Evolutionary conservation across 164 flowering plant species (phyloP).

Genomic region (Protea cynaroides): DNA sequence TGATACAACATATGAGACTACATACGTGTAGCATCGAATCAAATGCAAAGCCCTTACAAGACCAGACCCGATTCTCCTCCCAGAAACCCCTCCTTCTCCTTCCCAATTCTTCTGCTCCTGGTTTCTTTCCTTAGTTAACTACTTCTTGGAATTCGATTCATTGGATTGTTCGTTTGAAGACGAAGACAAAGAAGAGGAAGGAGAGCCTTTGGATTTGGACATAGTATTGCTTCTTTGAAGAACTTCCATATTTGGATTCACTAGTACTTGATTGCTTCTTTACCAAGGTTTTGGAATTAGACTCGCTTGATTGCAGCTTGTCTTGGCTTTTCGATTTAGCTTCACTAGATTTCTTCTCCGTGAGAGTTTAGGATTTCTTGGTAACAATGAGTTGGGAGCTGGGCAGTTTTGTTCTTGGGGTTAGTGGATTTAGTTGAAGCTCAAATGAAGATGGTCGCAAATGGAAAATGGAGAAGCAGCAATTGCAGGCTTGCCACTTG

Average conservation of each 20-base stretch:
- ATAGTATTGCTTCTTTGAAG: conserved; percentile 14
- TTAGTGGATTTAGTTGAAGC: conserved; percentile 30
- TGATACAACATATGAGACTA: too few relatives aligned
- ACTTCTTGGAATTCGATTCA: background rate
- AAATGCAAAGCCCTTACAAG: too few relatives aligned
- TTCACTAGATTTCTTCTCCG: conserved; percentile 13
- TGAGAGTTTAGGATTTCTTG: conserved; percentile 12
- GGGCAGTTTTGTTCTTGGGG: conserved; percentile 48
- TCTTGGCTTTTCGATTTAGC: background rate
- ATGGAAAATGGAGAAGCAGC: too few relatives aligned
- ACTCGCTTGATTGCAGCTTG: background rate
- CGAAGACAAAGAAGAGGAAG: too few relatives aligned
- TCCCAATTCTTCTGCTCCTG: conserved; percentile 9
- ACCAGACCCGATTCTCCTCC: too few relatives aligned
- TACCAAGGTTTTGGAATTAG: background rate
- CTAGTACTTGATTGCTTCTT: background rate
- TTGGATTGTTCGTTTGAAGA: too few relatives aligned
- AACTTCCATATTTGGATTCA: background rate
- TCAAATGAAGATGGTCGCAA: too few relatives aligned
- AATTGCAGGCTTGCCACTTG: too few relatives aligned
- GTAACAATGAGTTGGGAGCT: conserved; percentile 12
- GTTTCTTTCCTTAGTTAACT: background rate
- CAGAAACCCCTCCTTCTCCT: too few relatives aligned
- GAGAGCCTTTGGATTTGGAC: too few relatives aligned
- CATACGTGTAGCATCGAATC: too few relatives aligned